Evolutionary conservation across 768 basidiomycete genomes (phyloP).

Genomic region (Boletus edulis): DNA sequence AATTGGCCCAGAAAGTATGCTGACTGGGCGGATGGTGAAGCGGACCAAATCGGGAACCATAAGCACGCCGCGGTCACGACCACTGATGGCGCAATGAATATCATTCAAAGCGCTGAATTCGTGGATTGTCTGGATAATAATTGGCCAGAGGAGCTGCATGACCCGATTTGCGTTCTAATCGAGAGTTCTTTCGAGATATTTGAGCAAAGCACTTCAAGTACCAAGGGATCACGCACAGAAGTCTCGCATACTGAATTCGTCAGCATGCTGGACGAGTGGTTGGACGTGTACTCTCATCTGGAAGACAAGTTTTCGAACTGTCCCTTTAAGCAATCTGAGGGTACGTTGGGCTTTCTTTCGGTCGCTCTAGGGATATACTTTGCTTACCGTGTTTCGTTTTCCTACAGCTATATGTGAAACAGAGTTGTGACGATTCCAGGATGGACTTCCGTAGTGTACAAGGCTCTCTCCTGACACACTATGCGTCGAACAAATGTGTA

Average conservation of each 20-base stretch:
- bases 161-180: background rate
- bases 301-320: background rate
- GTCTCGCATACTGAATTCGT: background rate
- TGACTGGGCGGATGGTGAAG: background rate
- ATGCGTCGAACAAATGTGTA: too few species aligned
- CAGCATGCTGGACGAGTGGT: background rate
- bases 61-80: background rate
- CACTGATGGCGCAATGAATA: background rate
- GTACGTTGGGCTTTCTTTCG: too few species aligned
- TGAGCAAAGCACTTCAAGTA: background rate
- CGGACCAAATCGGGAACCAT: rapidly evolving
- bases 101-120: background rate
- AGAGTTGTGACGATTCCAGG: too few species aligned
- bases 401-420: too few species aligned
- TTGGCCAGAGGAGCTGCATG: background rate
- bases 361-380: too few species aligned
- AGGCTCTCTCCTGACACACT: too few species aligned
- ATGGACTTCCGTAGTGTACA: too few species aligned
- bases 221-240: background rate
- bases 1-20: background rate
- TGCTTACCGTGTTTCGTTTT: too few species aligned
- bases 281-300: background rate
- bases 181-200: background rate
- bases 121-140: background rate
- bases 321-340: background rate